phyloP scores from a whole-genome alignment of 2,329 filamentous ascomycete genomes.

The Elsinoe ampelina region DNA sequence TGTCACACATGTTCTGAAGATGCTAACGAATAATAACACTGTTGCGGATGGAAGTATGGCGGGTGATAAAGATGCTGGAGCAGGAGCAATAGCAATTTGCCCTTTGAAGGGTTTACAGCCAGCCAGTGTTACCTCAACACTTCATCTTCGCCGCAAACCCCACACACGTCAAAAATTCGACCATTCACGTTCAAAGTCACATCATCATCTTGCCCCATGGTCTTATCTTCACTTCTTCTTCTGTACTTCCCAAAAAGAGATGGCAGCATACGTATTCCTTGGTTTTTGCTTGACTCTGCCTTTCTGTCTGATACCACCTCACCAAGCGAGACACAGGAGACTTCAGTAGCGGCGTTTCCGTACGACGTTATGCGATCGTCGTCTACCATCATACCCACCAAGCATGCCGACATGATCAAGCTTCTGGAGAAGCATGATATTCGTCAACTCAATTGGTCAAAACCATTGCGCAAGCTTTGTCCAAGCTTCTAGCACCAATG shows the following conservation, averaged over 20 bases:
- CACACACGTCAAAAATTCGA: too few species aligned
- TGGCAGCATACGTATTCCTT: background rate
- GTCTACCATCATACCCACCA: background rate
- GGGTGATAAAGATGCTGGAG: too few species aligned
- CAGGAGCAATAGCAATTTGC: too few species aligned
- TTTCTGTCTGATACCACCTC: background rate
- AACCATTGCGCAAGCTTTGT: background rate
- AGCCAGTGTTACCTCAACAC: too few species aligned
- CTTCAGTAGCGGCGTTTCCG: slow-evolving; percentile 4
- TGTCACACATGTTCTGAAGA: too few species aligned
- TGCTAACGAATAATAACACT: too few species aligned
- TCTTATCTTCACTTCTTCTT: too few species aligned
- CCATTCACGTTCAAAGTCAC: too few species aligned
- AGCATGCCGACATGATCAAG: slow-evolving; percentile 6
- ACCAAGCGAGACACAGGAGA: background rate
- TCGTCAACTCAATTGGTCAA: background rate
- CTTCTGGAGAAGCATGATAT: slow-evolving; percentile 5
- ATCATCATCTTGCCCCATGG: too few species aligned
- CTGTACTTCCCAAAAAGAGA: background rate
- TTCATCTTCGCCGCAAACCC: too few species aligned
- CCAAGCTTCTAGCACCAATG: slow-evolving; percentile 1
- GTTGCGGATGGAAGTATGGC: too few species aligned
- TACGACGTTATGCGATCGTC: slow-evolving; percentile 8
- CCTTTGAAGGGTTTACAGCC: too few species aligned
- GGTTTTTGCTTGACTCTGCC: background rate